Conservation (phyloP, 495 filamentous ascomycete species). For the Jackrogersella minutella region DNA sequence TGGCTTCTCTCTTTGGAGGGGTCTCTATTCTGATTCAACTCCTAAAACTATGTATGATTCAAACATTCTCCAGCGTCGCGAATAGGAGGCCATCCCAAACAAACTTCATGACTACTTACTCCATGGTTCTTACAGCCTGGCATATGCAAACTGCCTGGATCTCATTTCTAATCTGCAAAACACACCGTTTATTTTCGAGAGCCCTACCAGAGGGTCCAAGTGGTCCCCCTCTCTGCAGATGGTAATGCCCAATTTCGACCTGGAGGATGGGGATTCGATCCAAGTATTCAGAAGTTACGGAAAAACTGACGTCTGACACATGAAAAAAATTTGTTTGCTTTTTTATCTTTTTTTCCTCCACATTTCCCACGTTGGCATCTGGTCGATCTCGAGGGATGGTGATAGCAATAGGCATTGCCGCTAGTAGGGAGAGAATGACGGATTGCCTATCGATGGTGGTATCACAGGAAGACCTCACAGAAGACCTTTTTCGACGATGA, state of each 20-base stretch:
- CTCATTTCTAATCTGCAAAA: conserved; percentile 23
- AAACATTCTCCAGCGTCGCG: not conserved
- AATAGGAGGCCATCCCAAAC: conserved; percentile 17
- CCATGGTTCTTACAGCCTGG: conserved; percentile 11
- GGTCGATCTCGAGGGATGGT: conserved; percentile 15
- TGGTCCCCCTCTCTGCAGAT: conserved; percentile 3
- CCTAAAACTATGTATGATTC: not conserved
- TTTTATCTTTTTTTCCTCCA: conserved; percentile 20
- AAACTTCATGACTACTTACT: not conserved
- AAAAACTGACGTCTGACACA: conserved; percentile 1
- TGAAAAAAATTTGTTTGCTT: conserved; percentile 20
- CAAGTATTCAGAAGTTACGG: not conserved
- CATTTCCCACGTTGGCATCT: conserved; percentile 19
- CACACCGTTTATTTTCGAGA: conserved; percentile 27
- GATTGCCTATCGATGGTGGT: conserved; percentile 15
- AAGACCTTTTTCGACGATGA: conserved; percentile 3
- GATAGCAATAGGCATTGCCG: not conserved
- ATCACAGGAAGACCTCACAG: conserved; percentile 19
- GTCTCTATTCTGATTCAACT: not conserved
- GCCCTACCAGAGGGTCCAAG: conserved; percentile 30
- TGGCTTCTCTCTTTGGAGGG: not conserved
- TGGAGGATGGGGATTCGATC: conserved; percentile 27
- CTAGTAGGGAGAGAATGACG: too few species aligned
- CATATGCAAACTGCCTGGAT: conserved; percentile 22
- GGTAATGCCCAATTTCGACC: conserved; percentile 14